Conservation (phyloP, 2,329 filamentous ascomycete species). For the Hymenoscyphus linearis region DNA sequence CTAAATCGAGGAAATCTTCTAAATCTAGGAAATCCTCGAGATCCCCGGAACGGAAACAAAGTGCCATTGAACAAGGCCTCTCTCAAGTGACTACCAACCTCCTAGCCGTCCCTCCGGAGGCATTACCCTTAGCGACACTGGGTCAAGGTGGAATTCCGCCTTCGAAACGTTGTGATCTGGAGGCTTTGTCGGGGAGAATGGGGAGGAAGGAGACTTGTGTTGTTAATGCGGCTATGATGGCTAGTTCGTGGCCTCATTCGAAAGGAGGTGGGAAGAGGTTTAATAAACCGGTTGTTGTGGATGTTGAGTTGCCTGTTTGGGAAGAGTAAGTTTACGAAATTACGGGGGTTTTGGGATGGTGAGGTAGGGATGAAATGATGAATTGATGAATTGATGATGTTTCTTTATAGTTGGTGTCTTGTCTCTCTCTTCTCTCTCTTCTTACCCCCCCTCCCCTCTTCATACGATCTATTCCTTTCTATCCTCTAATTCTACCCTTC, state of each 20-base stretch:
- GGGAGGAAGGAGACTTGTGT: constrained; percentile 61
- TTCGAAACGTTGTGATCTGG: constrained; percentile 38
- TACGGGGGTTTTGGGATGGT: too few relatives aligned
- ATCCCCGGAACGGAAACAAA: not conserved
- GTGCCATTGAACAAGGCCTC: constrained; percentile 8
- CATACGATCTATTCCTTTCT: too few relatives aligned
- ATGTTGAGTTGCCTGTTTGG: constrained; percentile 65
- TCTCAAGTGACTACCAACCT: constrained; percentile 10
- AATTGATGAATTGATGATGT: too few relatives aligned
- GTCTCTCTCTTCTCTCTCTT: too few relatives aligned
- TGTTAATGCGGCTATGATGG: constrained; percentile 74
- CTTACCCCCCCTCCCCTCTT: too few relatives aligned
- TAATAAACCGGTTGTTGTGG: constrained; percentile 80
- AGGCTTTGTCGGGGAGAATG: constrained; percentile 36
- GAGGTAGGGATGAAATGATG: too few relatives aligned
- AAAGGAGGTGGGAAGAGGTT: constrained; percentile 53
- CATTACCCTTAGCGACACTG: constrained; percentile 25
- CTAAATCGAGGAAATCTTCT: not conserved
- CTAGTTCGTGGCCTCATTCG: constrained; percentile 59
- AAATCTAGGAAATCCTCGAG: not conserved
- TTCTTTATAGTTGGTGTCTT: too few relatives aligned
- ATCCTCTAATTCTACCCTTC: too few relatives aligned
- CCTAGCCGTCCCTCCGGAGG: constrained; percentile 13
- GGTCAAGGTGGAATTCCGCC: constrained; percentile 39
- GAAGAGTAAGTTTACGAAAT: too few relatives aligned